These are phyloP conservation scores for Irpex lacteus DNA, from an alignment of 1,284 basidiomycete genomes.

Conservation along the genomic window DNA sequence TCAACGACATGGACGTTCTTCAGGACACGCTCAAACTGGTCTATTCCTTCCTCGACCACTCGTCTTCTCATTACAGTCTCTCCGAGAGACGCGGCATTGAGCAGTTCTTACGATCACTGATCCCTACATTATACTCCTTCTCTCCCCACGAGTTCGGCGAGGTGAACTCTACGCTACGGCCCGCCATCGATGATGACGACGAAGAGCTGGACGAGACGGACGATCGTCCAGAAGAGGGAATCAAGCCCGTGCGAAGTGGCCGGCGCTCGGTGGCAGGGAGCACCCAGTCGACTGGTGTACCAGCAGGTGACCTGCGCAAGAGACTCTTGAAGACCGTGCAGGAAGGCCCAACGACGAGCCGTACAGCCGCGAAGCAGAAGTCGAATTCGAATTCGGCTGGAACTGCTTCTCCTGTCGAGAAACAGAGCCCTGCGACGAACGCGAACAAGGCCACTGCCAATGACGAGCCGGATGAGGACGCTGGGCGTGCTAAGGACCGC, in stretches of 20 bases:
- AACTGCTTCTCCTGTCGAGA: conserved; percentile 23
- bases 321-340: conserved; percentile 72
- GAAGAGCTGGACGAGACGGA: conserved; percentile 33
- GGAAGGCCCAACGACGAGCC: conserved; percentile 40
- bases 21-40: conserved; percentile 90
- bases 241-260: conserved; percentile 32
- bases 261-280: conserved; percentile 32
- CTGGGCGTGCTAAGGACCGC: conserved; percentile 18
- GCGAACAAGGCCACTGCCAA: neutral
- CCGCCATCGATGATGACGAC: conserved; percentile 28
- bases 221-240: conserved; percentile 37
- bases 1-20: conserved; percentile 80
- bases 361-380: conserved; percentile 16
- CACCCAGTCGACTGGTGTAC: conserved; percentile 47
- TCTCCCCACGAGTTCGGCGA: conserved; percentile 77
- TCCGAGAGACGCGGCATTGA: conserved; percentile 85
- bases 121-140: conserved; percentile 82
- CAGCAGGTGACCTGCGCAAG: conserved; percentile 72
- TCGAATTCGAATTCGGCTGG: conserved; percentile 22
- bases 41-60: conserved; percentile 88
- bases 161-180: conserved; percentile 55
- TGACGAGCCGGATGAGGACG: neutral
- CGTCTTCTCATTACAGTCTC: conserved; percentile 69
- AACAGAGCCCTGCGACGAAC: conserved; percentile 14
- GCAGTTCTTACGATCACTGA: conserved; percentile 80